A percentile compares a stretch with the other conserved stretches of the same genome.
Evolutionary conservation across 331 rosid species (phyloP).

Genomic region (Malus hybrid): DNA sequence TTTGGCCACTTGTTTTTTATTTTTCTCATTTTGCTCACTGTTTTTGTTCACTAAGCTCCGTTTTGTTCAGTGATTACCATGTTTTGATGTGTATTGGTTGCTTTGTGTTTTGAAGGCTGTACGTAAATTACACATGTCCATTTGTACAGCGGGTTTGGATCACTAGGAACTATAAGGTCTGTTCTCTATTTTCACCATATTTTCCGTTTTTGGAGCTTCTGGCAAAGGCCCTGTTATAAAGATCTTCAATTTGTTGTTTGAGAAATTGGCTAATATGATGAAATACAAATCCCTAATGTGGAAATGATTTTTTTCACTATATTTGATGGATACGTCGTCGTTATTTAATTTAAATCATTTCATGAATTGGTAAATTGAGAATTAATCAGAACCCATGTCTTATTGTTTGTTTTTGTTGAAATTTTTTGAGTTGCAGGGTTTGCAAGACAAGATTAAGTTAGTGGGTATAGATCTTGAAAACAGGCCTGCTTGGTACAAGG

Average conservation of each 20-base stretch:
- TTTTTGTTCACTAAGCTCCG: too few species aligned
- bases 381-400: background rate
- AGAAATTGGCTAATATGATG: background rate
- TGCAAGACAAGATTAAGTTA: constrained; percentile 29
- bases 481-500: constrained; percentile 40
- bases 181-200: background rate
- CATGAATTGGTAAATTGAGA: background rate
- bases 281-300: background rate
- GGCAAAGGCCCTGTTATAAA: background rate
- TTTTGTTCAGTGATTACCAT: background rate
- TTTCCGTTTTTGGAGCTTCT: background rate
- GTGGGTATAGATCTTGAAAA: constrained; percentile 18
- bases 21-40: too few species aligned
- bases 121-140: constrained; percentile 7
- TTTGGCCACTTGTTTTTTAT: background rate
- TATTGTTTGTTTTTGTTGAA: background rate
- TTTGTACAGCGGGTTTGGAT: constrained; percentile 19
- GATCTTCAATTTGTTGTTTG: background rate
- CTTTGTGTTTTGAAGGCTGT: constrained; percentile 12
- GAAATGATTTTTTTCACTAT: background rate
- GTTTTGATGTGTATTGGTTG: background rate
- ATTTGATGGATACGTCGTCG: background rate
- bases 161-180: constrained; percentile 10
- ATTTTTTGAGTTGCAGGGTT: constrained; percentile 17
- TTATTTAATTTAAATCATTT: background rate